phyloP scores from a whole-genome alignment of 2,329 filamentous ascomycete species.

The Fusarium verticillioides region DNA sequence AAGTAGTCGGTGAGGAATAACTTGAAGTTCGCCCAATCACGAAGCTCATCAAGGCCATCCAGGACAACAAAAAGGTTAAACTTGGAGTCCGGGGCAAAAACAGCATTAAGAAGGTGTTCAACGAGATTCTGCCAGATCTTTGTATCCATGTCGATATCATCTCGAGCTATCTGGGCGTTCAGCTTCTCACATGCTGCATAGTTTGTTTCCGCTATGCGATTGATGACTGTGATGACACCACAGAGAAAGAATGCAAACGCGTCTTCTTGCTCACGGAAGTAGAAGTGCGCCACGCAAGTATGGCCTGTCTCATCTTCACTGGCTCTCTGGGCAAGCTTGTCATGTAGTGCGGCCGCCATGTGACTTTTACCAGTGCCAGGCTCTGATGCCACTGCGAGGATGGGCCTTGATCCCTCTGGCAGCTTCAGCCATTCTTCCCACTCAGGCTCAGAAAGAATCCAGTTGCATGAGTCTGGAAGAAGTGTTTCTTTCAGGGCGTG shows the following conservation, averaged over 20 bases:
- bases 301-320: slow-evolving; percentile 23
- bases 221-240: slow-evolving; percentile 43
- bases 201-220: slow-evolving; percentile 48
- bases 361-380: slow-evolving; percentile 51
- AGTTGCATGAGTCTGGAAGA: slow-evolving; percentile 46
- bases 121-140: background rate
- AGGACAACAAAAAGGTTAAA: slow-evolving; percentile 1
- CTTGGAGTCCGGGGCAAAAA: background rate
- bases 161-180: slow-evolving; percentile 41
- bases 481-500: slow-evolving; percentile 44
- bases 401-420: background rate
- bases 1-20: background rate
- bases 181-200: slow-evolving; percentile 46
- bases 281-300: slow-evolving; percentile 49
- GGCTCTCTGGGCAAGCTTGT: slow-evolving; percentile 25
- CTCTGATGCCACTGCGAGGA: slow-evolving; percentile 46
- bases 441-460: slow-evolving; percentile 44
- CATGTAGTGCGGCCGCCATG: slow-evolving; percentile 41
- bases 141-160: slow-evolving; percentile 26
- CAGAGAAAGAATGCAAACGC: slow-evolving; percentile 36
- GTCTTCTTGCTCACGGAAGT: slow-evolving; percentile 50
- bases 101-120: background rate
- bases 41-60: slow-evolving; percentile 12
- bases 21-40: background rate
- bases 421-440: slow-evolving; percentile 45